These are phyloP conservation scores for Rosellinia necatrix DNA, from an alignment of 2,329 filamentous ascomycete species.

Conservation along the genomic window DNA sequence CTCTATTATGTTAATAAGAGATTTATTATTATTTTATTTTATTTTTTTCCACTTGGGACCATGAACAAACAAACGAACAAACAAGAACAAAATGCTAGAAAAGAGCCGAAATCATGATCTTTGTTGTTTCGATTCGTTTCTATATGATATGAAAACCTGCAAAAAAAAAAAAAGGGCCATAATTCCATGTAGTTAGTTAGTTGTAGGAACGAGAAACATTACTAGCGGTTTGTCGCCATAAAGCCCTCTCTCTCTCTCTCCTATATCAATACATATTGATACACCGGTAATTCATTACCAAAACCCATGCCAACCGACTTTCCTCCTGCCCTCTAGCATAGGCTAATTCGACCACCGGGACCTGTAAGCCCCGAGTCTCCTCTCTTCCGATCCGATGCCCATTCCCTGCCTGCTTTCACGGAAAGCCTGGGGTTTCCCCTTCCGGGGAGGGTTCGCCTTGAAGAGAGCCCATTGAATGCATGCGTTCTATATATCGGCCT, in stretches of 20 bases:
- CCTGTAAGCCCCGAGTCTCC: not conserved
- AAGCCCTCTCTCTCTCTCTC: not conserved
- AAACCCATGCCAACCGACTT: slow-evolving; percentile 4
- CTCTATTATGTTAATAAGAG: not conserved
- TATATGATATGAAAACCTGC: slow-evolving; percentile 21
- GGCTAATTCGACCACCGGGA: not conserved
- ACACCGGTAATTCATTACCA: slow-evolving; percentile 20
- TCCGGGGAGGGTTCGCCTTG: no score
- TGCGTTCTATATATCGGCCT: no score
- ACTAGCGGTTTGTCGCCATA: slow-evolving; percentile 14
- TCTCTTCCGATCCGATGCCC: not conserved
- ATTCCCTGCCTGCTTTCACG: not conserved
- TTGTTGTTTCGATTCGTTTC: slow-evolving; percentile 2
- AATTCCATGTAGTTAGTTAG: slow-evolving; percentile 26
- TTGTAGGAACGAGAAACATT: slow-evolving; percentile 2
- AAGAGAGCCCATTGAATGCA: no score
- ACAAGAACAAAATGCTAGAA: slow-evolving; percentile 8
- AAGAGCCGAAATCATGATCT: not conserved
- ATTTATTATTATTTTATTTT: no score
- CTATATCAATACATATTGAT: slow-evolving; percentile 29
- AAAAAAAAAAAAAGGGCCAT: no score
- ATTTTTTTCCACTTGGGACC: no score
- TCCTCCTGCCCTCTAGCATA: not conserved
- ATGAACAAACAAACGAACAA: not conserved
- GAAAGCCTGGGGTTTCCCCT: not conserved